Conservation (phyloP, 805 yeast species). For the Debaryomyces prosopidis region DNA sequence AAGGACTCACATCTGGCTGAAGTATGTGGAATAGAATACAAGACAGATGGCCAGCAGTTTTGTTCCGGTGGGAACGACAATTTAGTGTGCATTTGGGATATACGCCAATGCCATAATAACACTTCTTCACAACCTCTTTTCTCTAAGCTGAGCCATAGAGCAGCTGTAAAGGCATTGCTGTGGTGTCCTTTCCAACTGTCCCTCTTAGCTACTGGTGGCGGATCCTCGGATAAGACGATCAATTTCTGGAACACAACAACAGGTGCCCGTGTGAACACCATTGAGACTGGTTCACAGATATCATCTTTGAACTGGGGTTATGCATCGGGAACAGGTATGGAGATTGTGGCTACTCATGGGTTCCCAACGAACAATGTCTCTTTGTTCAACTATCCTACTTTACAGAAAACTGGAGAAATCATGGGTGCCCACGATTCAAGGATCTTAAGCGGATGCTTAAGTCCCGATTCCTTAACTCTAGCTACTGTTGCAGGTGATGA, state of each 20-base stretch:
- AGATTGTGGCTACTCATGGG: constrained; percentile 92
- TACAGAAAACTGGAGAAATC: constrained; percentile 86
- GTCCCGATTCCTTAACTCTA: constrained; percentile 87
- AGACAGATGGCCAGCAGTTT: constrained; percentile 78
- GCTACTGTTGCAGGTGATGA: constrained; percentile 98
- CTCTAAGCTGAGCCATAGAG: constrained; percentile 77
- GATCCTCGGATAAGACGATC: constrained; percentile 82
- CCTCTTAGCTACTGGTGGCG: constrained; percentile 95
- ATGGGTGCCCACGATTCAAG: constrained; percentile 86
- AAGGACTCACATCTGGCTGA: constrained; percentile 69
- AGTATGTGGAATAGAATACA: constrained; percentile 88
- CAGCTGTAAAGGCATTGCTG: constrained; percentile 92
- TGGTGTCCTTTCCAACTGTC: constrained; percentile 91
- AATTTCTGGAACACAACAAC: constrained; percentile 95
- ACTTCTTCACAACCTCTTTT: constrained; percentile 55
- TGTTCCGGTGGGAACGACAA: constrained; percentile 96
- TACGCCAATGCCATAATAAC: constrained; percentile 41
- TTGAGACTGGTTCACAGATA: constrained; percentile 92
- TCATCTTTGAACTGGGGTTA: constrained; percentile 93
- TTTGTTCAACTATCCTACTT: constrained; percentile 81
- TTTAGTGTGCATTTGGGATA: constrained; percentile 91
- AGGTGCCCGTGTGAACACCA: constrained; percentile 81
- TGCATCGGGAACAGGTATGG: constrained; percentile 68
- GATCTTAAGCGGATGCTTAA: constrained; percentile 75
- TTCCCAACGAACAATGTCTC: constrained; percentile 84